Evolutionary conservation across 768 basidiomycete species (phyloP), one percentile per base, ranked within the genome.

Genomic region (Suillus placidus): DNA sequence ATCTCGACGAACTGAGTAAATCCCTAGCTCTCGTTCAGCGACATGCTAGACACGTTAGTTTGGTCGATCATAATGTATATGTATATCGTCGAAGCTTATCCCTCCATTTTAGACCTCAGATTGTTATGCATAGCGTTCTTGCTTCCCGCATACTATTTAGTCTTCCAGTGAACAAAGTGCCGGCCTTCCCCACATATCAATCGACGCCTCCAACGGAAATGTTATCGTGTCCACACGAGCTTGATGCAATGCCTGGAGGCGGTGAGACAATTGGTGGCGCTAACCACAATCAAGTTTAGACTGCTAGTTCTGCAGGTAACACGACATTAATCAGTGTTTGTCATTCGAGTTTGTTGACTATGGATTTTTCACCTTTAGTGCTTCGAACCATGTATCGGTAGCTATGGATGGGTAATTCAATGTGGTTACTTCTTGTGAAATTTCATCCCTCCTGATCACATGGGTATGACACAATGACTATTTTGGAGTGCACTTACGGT

Each of bases 61-160:
- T 34, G 54, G 32, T 55, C 32, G 10, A 54, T 6, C 10, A 54
- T 34, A 18, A 34, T n/a, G 32, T 34, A 52, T 1, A 52, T 18
- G 18, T 20, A 32, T 54, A 32, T 54, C 32, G 18, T 12, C 5
- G 10, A 54, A 34, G 18, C 26, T 20, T 18, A 61, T 61, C 8
- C 14, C 51, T 26, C n/a, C 12, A 30, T 30, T 26, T n/a, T 37
- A 64, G 63, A 32, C 56, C 37, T 26, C 63, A 64, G 23, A 43
- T 64, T 14, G 63, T 64, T 32, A 3, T 20, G 20, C 63, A 64
- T 9, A 64, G 54, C 38, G 63, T 64, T 54, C 52, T 64, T 23
- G 63, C 63, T 40, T 64, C 63, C 13, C 63, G 63, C 14, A 64
- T 58, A 18, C 23, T 64, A 7, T 64, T 64, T 13, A 64, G 43